Base-by-base conservation (phyloP, 805 yeast genomes). In the Candida argentea region DNA sequence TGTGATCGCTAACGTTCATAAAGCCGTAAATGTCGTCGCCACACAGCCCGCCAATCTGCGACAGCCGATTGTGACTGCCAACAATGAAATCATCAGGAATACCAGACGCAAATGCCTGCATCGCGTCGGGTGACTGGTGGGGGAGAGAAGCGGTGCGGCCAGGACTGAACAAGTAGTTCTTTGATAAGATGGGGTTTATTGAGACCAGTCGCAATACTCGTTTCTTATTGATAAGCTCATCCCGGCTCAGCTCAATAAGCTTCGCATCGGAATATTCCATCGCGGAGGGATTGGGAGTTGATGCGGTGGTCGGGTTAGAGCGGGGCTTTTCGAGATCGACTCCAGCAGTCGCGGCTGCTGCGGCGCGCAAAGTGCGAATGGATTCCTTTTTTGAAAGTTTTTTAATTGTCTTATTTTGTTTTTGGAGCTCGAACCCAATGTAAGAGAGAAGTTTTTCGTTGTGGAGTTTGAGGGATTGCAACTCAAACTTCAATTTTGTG, bases 261-360 rank as follows among this genome's bases (percentile, higher is more conserved):
- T 65, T 58, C 26, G 69, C 70, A 46, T 70, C 77, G 2, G 73
- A 67, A 40, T 70, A 68, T 40, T 69, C 73, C n/a, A n/a, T n/a
- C n/a, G n/a, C n/a, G n/a, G n/a, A n/a, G n/a, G n/a, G n/a, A n/a
- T n/a, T n/a, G n/a, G n/a, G n/a, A n/a, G n/a, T n/a, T n/a, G n/a
- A n/a, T n/a, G n/a, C n/a, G n/a, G n/a, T n/a, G n/a, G n/a, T n/a
- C n/a, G n/a, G n/a, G n/a, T n/a, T n/a, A n/a, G n/a, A n/a, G n/a
- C n/a, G n/a, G n/a, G n/a, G n/a, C n/a, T n/a, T n/a, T n/a, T n/a
- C n/a, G n/a, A n/a, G n/a, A n/a, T n/a, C n/a, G 7, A 55, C 48
- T 18, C 32, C 27, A 31, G 34, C 35, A 14, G 33, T 38, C 24
- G 40, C 38, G 9, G 26, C 27, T 23, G 35, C 33, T 14, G 40